Base-by-base conservation (phyloP, 768 basidiomycete genomes). In the Xerocomellus amylosporus region DNA sequence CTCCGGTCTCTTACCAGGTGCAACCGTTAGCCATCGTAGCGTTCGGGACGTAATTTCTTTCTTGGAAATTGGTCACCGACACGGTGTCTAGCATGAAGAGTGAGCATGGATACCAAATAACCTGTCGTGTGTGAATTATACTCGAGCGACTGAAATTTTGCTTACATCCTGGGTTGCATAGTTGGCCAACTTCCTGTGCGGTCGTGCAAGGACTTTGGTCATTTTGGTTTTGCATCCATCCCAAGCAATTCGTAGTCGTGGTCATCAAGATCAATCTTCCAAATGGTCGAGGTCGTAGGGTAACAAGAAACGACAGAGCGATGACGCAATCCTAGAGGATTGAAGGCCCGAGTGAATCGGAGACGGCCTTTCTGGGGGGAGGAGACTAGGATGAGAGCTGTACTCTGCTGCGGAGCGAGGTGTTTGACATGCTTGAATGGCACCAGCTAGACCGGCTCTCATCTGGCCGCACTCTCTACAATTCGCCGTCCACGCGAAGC, bases 141-240 rank as follows among this genome's bases (percentile, higher is more conserved):
- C n/a, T 36, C 15, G 17, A 48, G 10, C 28, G n/a, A 40, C 24
- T 19, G 17, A 41, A 14, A 28, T 30, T 8, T 33, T 4, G 37
- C 64, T 60, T 40, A 67, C 67, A 63, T 19, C 2, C 24, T n/a
- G 34, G 1, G 17, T 53, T 34, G 15, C 69, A 69, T 2, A 62
- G 40, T 17, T 56, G 58, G 8, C 65, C 67, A 19, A 63, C 49
- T 19, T 46, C 41, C 34, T 61, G 55, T 39, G 60, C 68, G 4
- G 44, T 39, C 3, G 14, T n/a, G 22, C 63, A 71, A 37, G 68
- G 65, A 7, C 2, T 8, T 28, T 60, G 55, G 1, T 2, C 49
- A 0, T 34, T 8, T 33, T 60, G 54, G 43, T 42, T 69, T 5
- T 20, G 12, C 62, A 60, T 59, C 55, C 40, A 45, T 8, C 10